Evolutionary conservation across 345 rosid genomes (phyloP).

Genomic region (Garcia nutans): DNA sequence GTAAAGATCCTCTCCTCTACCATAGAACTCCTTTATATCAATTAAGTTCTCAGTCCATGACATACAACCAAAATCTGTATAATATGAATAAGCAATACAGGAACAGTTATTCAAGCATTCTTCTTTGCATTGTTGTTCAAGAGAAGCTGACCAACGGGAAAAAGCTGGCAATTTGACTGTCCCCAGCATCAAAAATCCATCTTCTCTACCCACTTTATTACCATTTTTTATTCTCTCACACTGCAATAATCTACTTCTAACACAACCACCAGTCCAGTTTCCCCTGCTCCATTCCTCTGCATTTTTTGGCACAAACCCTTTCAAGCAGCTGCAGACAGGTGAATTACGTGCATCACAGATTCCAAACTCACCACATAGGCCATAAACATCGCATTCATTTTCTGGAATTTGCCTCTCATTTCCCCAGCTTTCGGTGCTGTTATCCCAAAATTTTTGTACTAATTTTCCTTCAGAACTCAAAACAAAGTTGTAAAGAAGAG

Average conservation of each 20-base stretch:
- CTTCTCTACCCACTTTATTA: constrained; percentile 13
- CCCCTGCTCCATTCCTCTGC: constrained; percentile 28
- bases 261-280: constrained; percentile 34
- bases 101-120: constrained; percentile 49
- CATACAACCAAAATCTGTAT: constrained; percentile 43
- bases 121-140: constrained; percentile 31
- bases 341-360: constrained; percentile 9
- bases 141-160: constrained; percentile 4
- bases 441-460: not conserved
- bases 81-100: constrained; percentile 50
- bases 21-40: constrained; percentile 35
- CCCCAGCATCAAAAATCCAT: constrained; percentile 23
- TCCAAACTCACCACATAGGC: constrained; percentile 30
- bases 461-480: constrained; percentile 41
- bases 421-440: not conserved
- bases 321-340: constrained; percentile 31
- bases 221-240: constrained; percentile 18
- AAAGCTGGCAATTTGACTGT: constrained; percentile 19
- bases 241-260: constrained; percentile 19
- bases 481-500: not conserved
- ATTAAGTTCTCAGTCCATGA: constrained; percentile 41
- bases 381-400: constrained; percentile 26
- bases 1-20: constrained; percentile 38
- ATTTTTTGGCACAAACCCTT: constrained; percentile 16
- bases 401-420: not conserved